A percentile compares a stretch with the other conserved stretches of the same genome.
Conservation (phyloP, 1,284 basidiomycete species). For the Cutaneotrichosporon cutaneum region DNA sequence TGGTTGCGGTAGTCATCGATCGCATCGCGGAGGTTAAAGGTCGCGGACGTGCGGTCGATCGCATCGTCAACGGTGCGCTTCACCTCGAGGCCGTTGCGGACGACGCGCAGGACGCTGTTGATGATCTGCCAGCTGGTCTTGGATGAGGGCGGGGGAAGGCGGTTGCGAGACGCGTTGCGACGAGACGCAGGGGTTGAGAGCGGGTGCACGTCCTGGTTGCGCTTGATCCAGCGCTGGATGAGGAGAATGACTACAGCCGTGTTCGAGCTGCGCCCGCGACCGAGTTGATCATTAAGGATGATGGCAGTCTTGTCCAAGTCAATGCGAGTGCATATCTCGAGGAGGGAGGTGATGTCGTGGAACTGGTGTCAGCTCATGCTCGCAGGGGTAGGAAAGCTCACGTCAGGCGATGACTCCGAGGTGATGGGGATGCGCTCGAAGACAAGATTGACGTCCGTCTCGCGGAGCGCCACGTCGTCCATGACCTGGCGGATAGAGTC, state of each 20-base stretch:
- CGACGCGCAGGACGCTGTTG: slow-evolving; percentile 77
- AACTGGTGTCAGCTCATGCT: slow-evolving; percentile 49
- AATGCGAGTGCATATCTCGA: slow-evolving; percentile 77
- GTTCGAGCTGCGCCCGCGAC: slow-evolving; percentile 87
- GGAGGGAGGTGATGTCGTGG: slow-evolving; percentile 63
- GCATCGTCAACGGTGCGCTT: slow-evolving; percentile 87
- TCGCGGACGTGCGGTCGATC: slow-evolving; percentile 81
- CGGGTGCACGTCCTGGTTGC: slow-evolving; percentile 23
- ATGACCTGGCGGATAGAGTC: slow-evolving; percentile 88
- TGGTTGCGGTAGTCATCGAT: slow-evolving; percentile 70
- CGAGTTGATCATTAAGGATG: slow-evolving; percentile 95
- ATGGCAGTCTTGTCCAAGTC: slow-evolving; percentile 73
- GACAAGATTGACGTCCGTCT: slow-evolving; percentile 61
- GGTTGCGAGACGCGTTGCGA: slow-evolving; percentile 16
- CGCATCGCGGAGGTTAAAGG: slow-evolving; percentile 78
- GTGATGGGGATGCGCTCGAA: slow-evolving; percentile 92
- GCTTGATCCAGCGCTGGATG: slow-evolving; percentile 79
- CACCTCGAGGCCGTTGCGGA: slow-evolving; percentile 81
- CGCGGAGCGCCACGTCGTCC: slow-evolving; percentile 58
- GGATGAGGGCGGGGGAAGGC: slow-evolving; percentile 22
- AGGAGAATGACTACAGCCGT: slow-evolving; percentile 84
- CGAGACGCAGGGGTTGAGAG: slow-evolving; percentile 19
- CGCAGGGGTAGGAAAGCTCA: slow-evolving; percentile 21
- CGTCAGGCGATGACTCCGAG: slow-evolving; percentile 57
- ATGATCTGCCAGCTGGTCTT: slow-evolving; percentile 63